Evolutionary conservation across 163 green algal genomes (phyloP).

Genomic region (Coccomyxa subellipsoidea): DNA sequence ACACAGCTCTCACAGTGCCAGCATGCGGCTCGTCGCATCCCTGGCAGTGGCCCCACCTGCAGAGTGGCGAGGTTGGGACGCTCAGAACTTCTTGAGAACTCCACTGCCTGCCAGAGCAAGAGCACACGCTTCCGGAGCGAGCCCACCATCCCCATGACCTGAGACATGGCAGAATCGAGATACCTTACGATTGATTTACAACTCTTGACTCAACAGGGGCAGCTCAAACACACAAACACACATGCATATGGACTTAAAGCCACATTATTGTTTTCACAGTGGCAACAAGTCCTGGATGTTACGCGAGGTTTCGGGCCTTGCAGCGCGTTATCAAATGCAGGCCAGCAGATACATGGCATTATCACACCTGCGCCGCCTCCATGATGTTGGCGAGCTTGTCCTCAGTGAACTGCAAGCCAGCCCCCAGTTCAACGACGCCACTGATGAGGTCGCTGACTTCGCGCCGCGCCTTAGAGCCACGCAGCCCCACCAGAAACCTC

Average conservation of each 20-base stretch:
- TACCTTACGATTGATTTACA: too few relatives aligned
- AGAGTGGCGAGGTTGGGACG: conserved; percentile 38
- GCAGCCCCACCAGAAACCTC: conserved; percentile 57
- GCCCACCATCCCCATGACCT: conserved; percentile 64
- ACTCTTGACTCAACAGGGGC: too few relatives aligned
- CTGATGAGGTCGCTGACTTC: conserved; percentile 46
- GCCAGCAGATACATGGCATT: neutral
- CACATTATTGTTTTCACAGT: neutral
- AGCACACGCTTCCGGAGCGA: conserved; percentile 61
- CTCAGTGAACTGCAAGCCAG: conserved; percentile 41
- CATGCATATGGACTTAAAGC: too few relatives aligned
- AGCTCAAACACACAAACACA: too few relatives aligned
- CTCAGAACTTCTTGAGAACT: conserved; percentile 44
- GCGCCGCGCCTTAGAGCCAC: conserved; percentile 25
- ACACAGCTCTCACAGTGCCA: too few relatives aligned
- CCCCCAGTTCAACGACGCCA: conserved; percentile 36
- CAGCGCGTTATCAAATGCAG: neutral
- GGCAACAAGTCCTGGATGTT: neutral
- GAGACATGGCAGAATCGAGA: too few relatives aligned
- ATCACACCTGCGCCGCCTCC: conserved; percentile 57
- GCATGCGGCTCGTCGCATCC: neutral
- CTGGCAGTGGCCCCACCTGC: conserved; percentile 11
- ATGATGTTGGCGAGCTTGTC: conserved; percentile 61
- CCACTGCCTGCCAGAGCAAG: conserved; percentile 69
- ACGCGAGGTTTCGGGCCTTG: neutral